Conservation (phyloP, 2,329 filamentous ascomycete genomes). For the Scedosporium minutisporum region DNA sequence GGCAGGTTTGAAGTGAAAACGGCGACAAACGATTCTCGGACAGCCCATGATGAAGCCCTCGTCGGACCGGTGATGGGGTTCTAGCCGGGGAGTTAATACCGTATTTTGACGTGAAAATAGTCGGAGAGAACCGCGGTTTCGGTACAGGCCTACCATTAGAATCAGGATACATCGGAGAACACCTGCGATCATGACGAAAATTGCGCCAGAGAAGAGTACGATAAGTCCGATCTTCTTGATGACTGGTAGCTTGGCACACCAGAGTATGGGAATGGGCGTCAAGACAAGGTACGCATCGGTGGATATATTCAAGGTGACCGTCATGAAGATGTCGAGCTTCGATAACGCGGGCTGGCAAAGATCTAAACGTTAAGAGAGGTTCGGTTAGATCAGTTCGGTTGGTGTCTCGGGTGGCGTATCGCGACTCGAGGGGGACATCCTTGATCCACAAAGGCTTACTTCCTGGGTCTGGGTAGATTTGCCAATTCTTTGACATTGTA, state of each 20-base stretch:
- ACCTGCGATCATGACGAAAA: constrained; percentile 24
- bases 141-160: constrained; percentile 17
- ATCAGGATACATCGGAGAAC: constrained; percentile 27
- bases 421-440: neutral
- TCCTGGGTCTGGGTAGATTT: constrained; percentile 48
- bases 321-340: constrained; percentile 40
- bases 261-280: constrained; percentile 45
- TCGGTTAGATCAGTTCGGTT: constrained; percentile 31
- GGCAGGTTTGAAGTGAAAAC: constrained; percentile 32
- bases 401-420: too few species aligned
- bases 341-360: constrained; percentile 40
- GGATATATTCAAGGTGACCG: constrained; percentile 38
- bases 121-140: neutral
- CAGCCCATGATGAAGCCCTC: constrained; percentile 31
- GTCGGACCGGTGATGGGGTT: constrained; percentile 29
- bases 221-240: constrained; percentile 27
- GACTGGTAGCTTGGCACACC: constrained; percentile 24
- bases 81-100: constrained; percentile 14
- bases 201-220: constrained; percentile 26
- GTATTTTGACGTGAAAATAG: neutral
- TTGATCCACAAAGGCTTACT: constrained; percentile 25
- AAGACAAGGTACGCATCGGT: constrained; percentile 51
- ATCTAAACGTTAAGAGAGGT: constrained; percentile 20
- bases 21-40: constrained; percentile 34
- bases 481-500: constrained; percentile 46